A percentile compares a stretch with the other conserved stretches of the same genome.
These are phyloP conservation scores for Mytilinidion resinicola DNA, from an alignment of 495 filamentous ascomycete genomes.

Conservation along the genomic window DNA sequence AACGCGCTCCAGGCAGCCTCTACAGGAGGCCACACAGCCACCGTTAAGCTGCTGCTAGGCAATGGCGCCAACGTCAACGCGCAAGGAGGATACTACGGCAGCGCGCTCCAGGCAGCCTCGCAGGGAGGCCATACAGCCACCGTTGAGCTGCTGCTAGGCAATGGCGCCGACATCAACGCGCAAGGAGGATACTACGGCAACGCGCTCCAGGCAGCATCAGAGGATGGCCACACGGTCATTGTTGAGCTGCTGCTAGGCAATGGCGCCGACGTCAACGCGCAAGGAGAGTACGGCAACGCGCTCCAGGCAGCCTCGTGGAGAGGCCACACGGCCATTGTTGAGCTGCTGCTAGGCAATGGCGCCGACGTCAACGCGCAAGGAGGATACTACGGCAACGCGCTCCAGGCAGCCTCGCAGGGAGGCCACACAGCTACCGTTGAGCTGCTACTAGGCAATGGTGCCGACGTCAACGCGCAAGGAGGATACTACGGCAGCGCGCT, in stretches of 20 bases:
- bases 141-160: neutral
- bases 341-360: neutral
- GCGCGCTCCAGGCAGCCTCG: constrained; percentile 5
- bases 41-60: constrained; percentile 1
- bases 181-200: constrained; percentile 7
- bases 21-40: neutral
- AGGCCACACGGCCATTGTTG: neutral
- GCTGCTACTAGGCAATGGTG: neutral
- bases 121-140: neutral
- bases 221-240: neutral
- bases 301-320: neutral
- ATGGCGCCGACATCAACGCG: constrained; percentile 1
- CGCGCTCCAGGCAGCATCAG: constrained; percentile 6
- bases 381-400: too few relatives aligned
- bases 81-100: neutral
- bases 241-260: constrained; percentile 8
- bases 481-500: constrained; percentile 28
- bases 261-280: constrained; percentile 4
- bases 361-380: constrained; percentile 2
- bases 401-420: constrained; percentile 4
- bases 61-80: constrained; percentile 4
- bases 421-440: constrained; percentile 1
- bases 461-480: constrained; percentile 21
- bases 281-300: neutral
- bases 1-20: neutral